Evolutionary conservation across 2,329 filamentous ascomycete species (phyloP), one percentile per base, ranked within the genome.

Genomic region (Sclerotinia glacialis): DNA sequence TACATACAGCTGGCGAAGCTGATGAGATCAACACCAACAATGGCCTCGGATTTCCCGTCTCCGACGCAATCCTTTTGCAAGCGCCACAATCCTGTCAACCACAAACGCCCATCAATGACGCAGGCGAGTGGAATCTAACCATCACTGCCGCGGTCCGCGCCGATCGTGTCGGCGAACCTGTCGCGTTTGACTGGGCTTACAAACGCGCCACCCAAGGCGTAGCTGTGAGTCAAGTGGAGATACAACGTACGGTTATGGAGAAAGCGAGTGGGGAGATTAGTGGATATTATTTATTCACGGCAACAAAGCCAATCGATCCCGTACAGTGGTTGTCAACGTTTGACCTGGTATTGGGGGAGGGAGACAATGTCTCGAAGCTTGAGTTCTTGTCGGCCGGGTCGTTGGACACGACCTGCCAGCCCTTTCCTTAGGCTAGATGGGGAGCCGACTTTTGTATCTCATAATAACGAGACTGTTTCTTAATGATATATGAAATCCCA

Each of bases 101-200:
- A 16, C 44, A 49, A 34, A 23, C 12, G 7, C 4, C 28, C n/a
- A 14, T 50, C n/a, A 40, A 61, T 31, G 58, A 23, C 1, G 58
- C 58, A 9, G 58, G n/a, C 7, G 44, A 49, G 7, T 60, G 28
- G 28, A 60, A 49, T 31, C 7, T 60, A 7, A 60, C 58, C 31
- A 16, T 60, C 9, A 37, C 44, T 5, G 58, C 58, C n/a, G 58
- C 58, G 0, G 58, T 60, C n/a, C 58, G 58, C n/a, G 58, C 58
- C 8, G 58, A 60, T 37, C 44, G 44, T 21, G 16, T 37, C 58
- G 34, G n/a, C 16, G 44, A 46, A 11, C 31, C n/a, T 8, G 58
- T 60, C 11, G 44, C 44, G 14, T 60, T 60, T 8, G 58, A 60
- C 44, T 60, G 58, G 58, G 58, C 40, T n/a, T 60, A 26, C 14